Evolutionary conservation across 176 grass and related monocot species (phyloP), one percentile per base, ranked within the genome.

Genomic region (Oryza glumipatula): DNA sequence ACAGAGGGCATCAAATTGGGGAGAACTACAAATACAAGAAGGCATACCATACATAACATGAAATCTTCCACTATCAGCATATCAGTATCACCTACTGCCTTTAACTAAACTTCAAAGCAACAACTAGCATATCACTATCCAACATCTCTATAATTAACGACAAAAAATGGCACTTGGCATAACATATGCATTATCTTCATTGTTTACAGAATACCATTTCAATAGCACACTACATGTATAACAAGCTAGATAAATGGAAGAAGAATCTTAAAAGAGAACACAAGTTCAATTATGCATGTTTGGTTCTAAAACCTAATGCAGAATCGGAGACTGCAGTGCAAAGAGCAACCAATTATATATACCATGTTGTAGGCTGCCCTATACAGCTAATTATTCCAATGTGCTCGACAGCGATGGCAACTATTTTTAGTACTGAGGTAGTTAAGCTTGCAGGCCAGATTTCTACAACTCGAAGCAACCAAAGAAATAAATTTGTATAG

Each of bases 71-170:
- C 66, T 69, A 77, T 86, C 76, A 84, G 54, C 54, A 10, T 44
- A 44, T 44, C 43, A 65, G 12, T 45, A 84, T 33, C 65, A 23
- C 38, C 43, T 11, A 80, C 33, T 6, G 36, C 45, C 48, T 19
- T 41, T 56, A 69, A 48, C 63, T 85, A 85, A 77, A 77, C 82
- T 65, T 85, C 17, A 16, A 91, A 87, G 89, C 70, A 87, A 87
- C 70, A 76, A 56, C 75, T 24, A 90, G 4, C 30, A 71, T 73
- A 65, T 75, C 66, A 0, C n/a, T 80, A 44, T 90, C 48, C 58
- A 68, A 83, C 7, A 83, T 9, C n/a, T 84, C 67, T 54, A 24
- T 9, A 76, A 54, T 56, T 74, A 86, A 15, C 13, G 76, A 6
- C 22, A 45, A 69, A 58, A 45, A 68, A 41, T 15, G 47, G 7